phyloP scores from a whole-genome alignment of 805 yeast species.

The Lipomyces starkeyi region DNA sequence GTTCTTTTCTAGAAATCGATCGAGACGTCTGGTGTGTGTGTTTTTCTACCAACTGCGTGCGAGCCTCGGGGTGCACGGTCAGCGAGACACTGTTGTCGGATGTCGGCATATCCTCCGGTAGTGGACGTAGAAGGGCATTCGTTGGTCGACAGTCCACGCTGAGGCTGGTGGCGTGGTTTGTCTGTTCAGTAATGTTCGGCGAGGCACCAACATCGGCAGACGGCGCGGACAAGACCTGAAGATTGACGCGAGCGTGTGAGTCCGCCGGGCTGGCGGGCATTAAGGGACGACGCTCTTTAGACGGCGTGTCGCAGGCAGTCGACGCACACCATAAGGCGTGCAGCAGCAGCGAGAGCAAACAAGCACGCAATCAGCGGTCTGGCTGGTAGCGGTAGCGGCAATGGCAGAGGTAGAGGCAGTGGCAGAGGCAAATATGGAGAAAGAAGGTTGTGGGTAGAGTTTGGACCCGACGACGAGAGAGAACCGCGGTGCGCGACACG shows the following conservation, averaged over 20 bases:
- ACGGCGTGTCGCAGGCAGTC: background rate
- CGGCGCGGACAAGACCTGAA: background rate
- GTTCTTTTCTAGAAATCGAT: background rate
- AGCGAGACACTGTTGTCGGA: background rate
- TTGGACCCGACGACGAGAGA: background rate
- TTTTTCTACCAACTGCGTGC: background rate
- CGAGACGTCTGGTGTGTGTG: background rate
- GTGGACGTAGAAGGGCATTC: background rate
- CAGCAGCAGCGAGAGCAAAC: background rate
- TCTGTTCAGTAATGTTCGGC: background rate
- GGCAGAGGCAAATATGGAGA: background rate
- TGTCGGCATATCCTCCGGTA: background rate
- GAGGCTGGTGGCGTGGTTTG: background rate
- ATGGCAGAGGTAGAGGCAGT: background rate
- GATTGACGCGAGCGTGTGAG: background rate
- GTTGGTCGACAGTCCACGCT: background rate
- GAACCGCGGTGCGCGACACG: background rate
- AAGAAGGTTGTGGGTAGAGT: no score
- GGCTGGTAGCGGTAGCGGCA: background rate
- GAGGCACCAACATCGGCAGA: background rate
- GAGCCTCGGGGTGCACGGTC: background rate
- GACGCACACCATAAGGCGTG: background rate
- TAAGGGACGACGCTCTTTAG: background rate
- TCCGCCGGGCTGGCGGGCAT: background rate
- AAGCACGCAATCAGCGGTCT: background rate